Conservation (phyloP, 441 rosid species). For the Rhodomyrtus psidioides region DNA sequence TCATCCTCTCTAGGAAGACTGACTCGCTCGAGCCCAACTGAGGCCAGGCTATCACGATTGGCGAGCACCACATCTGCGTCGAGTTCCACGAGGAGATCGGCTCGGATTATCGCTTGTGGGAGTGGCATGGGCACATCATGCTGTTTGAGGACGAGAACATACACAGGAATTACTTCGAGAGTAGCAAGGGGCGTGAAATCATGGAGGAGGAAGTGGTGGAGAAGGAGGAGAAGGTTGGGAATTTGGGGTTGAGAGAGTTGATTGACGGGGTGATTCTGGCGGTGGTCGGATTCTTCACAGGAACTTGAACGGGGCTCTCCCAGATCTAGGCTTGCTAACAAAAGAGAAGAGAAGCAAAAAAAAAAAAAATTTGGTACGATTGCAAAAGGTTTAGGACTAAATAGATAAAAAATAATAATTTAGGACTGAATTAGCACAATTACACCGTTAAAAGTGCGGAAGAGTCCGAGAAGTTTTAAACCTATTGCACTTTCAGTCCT, state of each 20-base stretch:
- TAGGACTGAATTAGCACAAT: too few relatives aligned
- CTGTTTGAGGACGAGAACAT: conserved; percentile 79
- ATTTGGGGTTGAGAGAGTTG: conserved; percentile 69
- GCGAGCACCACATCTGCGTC: conserved; percentile 76
- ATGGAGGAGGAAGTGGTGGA: conserved; percentile 18
- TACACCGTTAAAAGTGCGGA: too few relatives aligned
- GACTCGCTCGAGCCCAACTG: conserved; percentile 70
- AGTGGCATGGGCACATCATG: conserved; percentile 98
- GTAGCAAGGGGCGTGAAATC: conserved; percentile 21
- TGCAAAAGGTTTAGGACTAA: too few relatives aligned
- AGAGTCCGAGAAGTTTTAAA: too few relatives aligned
- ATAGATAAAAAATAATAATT: too few relatives aligned
- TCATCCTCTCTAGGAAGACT: conserved; percentile 54
- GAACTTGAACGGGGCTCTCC: conserved; percentile 44
- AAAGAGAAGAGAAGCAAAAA: too few relatives aligned
- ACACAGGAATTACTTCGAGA: conserved; percentile 92
- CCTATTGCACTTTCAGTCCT: too few relatives aligned
- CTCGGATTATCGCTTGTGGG: conserved; percentile 87
- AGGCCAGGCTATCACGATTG: conserved; percentile 66
- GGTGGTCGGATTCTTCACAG: conserved; percentile 71
- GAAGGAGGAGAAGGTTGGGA: conserved; percentile 33
- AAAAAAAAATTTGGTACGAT: too few relatives aligned
- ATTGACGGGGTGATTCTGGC: conserved; percentile 43
- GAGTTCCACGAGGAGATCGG: conserved; percentile 67
- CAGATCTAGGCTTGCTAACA: conserved; percentile 21